These are phyloP conservation scores for Pulveroboletus frians DNA, from an alignment of 768 basidiomycete species.

Conservation along the genomic window DNA sequence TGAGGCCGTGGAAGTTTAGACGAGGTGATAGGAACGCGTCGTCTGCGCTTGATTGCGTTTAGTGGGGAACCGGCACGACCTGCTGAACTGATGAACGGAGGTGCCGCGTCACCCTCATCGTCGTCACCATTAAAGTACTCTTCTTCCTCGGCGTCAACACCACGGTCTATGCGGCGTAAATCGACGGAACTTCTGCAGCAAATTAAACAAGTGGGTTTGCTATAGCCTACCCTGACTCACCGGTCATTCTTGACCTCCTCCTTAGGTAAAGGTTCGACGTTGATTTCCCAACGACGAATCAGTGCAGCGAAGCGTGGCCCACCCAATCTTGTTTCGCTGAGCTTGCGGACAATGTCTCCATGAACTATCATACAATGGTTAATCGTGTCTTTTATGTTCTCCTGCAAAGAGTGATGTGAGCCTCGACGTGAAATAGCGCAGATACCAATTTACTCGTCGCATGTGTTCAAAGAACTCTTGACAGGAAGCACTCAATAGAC, in stretches of 20 bases:
- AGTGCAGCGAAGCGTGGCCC: constrained; percentile 67
- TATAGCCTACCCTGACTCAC: constrained; percentile 33
- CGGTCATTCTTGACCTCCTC: constrained; percentile 46
- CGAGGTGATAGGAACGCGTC: constrained; percentile 41
- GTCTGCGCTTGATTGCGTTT: constrained; percentile 53
- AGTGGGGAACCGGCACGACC: constrained; percentile 29
- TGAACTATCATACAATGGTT: constrained; percentile 78
- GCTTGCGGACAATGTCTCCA: constrained; percentile 55
- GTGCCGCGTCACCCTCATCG: constrained; percentile 56
- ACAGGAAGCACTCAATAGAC: constrained; percentile 89
- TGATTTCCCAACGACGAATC: constrained; percentile 85
- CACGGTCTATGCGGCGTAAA: constrained; percentile 40
- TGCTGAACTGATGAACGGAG: constrained; percentile 28
- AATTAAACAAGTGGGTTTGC: constrained; percentile 6
- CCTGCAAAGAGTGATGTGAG: constrained; percentile 40
- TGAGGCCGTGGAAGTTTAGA: constrained; percentile 45
- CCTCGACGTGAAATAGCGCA: background rate
- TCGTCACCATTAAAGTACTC: constrained; percentile 90
- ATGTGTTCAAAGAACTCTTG: constrained; percentile 94
- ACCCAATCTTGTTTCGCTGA: constrained; percentile 57
- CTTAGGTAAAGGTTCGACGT: constrained; percentile 70
- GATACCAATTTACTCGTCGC: constrained; percentile 57
- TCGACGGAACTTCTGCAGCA: constrained; percentile 35
- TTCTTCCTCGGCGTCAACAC: constrained; percentile 77
- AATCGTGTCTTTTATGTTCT: constrained; percentile 84